Base-by-base conservation (phyloP, 306 rosid species). In the Lathyrus tuberosus region DNA sequence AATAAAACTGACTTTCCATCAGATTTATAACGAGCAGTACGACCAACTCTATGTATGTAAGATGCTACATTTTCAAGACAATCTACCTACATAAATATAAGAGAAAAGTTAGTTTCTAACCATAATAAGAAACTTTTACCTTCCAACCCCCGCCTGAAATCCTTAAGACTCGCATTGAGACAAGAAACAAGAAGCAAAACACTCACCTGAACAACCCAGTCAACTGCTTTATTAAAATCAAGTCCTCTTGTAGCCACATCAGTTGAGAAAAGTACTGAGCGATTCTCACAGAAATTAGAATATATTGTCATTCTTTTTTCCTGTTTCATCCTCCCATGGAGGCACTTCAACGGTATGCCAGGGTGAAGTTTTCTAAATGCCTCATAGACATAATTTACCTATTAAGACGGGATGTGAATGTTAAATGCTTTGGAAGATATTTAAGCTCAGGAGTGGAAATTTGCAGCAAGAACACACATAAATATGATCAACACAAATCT, bases 191-290 rank as follows among this genome's bases (percentile, higher is more conserved):
- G 56, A 13, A 49, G 35, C 40, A 72, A 71, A 51, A 76, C 52
- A 75, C 77, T 73, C 73, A 84, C 98, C 96, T 94, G 98, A 72
- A 94, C 96, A 73, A 94, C 98, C 98, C 98, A 94, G 78, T 94
- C 90, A 24, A 94, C 96, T 46, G 89, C 97, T 82, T 82, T 84
- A 53, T 94, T 83, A 83, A 94, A 94, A 86, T 94, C 98, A 83
- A 94, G 98, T 61, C 97, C 98, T 77, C 98, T 90, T 20, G 96
- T 82, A 8, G 96, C 92, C 70, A 94, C 90, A 77, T 94, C 98
- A 11, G 98, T 94, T 17, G 90, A 83, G 76, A 94, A 87, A 74
- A 94, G 98, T 59, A 91, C 90, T 3, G 95, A 87, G 13, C 82
- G 89, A 71, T 77, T 71, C 80, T 90, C 96, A 85, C 91, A 86